Conservation (phyloP, 73 alveolate genomes). For the Tetrahymena borealis region DNA sequence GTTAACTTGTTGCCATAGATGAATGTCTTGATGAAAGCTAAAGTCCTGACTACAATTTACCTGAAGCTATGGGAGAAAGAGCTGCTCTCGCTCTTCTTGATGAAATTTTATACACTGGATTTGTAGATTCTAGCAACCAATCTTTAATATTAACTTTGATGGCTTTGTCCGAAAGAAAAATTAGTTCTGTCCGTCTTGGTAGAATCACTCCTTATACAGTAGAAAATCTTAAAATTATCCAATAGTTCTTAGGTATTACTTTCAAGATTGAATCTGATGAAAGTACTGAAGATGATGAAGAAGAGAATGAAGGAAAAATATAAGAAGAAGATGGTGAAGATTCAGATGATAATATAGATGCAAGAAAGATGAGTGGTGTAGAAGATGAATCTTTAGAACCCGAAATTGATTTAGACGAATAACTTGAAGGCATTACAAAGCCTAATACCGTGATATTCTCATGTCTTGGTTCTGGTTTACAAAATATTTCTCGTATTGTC, state of each 20-base stretch:
- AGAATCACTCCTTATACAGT: conserved; percentile 74
- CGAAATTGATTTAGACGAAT: conserved; percentile 9
- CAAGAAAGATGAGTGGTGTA: conserved; percentile 21
- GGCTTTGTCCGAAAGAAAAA: conserved; percentile 75
- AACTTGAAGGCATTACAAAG: conserved; percentile 28
- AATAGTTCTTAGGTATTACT: conserved; percentile 67
- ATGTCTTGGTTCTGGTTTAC: conserved; percentile 88
- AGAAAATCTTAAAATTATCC: conserved; percentile 63
- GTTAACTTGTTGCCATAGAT: conserved; percentile 73
- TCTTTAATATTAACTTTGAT: conserved; percentile 67
- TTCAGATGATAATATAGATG: conserved; percentile 19
- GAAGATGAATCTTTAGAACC: conserved; percentile 41
- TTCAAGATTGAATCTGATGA: conserved; percentile 79
- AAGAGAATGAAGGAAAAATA: conserved; percentile 40
- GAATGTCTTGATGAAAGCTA: conserved; percentile 41
- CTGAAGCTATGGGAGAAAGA: conserved; percentile 77
- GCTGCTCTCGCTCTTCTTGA: conserved; percentile 79
- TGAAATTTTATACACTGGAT: conserved; percentile 78
- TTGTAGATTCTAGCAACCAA: conserved; percentile 64
- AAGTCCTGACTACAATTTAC: conserved; percentile 58
- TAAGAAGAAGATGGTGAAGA: conserved; percentile 46
- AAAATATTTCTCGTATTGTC: conserved; percentile 79
- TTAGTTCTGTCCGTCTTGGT: conserved; percentile 72
- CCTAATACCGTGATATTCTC: conserved; percentile 72
- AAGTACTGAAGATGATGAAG: conserved; percentile 63